Percentiles rank a stretch among this genome's conserved stretches.
phyloP scores from a whole-genome alignment of 306 rosid species.

The Corylus heterophylla region DNA sequence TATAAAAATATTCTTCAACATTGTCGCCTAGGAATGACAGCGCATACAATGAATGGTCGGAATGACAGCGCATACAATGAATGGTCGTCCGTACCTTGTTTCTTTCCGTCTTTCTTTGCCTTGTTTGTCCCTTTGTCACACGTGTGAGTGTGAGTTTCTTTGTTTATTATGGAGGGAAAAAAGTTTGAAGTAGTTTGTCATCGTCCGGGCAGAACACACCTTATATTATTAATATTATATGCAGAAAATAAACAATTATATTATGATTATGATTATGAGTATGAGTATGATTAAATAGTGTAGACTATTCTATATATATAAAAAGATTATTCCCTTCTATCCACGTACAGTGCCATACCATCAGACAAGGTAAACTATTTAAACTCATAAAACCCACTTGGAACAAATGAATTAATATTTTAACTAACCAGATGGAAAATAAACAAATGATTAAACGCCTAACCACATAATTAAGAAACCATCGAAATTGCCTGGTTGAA shows the following conservation, averaged over 20 bases:
- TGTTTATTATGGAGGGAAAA: not conserved
- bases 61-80: not conserved
- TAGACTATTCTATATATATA: not conserved
- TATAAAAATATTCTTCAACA: too few species aligned
- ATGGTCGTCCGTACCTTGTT: not conserved
- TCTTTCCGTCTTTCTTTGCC: not conserved
- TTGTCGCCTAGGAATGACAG: not conserved
- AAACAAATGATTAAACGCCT: slow-evolving; percentile 58
- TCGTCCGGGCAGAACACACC: not conserved
- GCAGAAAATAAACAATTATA: not conserved
- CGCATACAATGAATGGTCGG: too few species aligned
- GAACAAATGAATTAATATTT: slow-evolving; percentile 18
- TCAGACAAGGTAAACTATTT: slow-evolving; percentile 46
- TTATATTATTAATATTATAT: not conserved
- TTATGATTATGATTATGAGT: not conserved
- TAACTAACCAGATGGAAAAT: slow-evolving; percentile 51
- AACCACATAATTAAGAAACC: slow-evolving; percentile 44
- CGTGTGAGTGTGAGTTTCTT: not conserved
- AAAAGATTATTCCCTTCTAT: slow-evolving; percentile 32
- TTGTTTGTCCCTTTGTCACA: not conserved
- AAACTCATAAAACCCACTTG: slow-evolving; percentile 33
- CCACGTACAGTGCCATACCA: slow-evolving; percentile 32
- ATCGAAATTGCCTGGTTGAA: slow-evolving; percentile 42
- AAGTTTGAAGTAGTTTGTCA: not conserved
- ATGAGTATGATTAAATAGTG: not conserved